Conservation (phyloP, 2,329 filamentous ascomycete genomes). For the Aureobasidium sp. region DNA sequence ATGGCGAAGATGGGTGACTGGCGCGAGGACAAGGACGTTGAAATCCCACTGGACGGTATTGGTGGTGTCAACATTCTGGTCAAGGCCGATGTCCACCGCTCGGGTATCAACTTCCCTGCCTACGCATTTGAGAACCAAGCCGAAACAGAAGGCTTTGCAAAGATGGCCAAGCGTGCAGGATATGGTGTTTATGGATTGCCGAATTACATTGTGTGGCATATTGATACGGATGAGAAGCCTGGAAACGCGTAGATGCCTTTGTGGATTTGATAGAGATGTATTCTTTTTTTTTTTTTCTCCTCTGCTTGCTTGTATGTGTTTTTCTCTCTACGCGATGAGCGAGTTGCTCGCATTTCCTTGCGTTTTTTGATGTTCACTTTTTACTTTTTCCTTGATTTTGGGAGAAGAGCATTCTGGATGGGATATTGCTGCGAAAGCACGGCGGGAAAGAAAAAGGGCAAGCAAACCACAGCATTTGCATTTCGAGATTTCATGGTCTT, state of each 20-base stretch:
- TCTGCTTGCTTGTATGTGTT: not conserved
- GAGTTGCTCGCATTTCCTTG: too few species aligned
- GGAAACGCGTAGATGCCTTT: slow-evolving; percentile 53
- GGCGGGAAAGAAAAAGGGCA: too few species aligned
- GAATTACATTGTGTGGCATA: slow-evolving; percentile 98
- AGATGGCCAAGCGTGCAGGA: slow-evolving; percentile 95
- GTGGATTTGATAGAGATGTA: not conserved
- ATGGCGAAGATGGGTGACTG: slow-evolving; percentile 90
- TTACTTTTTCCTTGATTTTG: too few species aligned
- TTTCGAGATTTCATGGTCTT: too few species aligned
- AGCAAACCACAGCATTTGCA: too few species aligned
- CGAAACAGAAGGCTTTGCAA: slow-evolving; percentile 96
- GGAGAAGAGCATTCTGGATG: too few species aligned
- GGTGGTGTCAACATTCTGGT: slow-evolving; percentile 96
- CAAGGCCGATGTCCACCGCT: slow-evolving; percentile 94
- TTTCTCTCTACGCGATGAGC: not conserved
- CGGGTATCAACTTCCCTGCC: slow-evolving; percentile 96
- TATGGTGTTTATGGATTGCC: slow-evolving; percentile 88
- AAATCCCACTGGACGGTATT: slow-evolving; percentile 89
- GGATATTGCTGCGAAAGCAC: too few species aligned
- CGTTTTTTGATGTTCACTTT: too few species aligned
- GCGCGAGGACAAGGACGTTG: slow-evolving; percentile 83
- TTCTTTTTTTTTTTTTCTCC: not conserved
- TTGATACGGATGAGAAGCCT: slow-evolving; percentile 90
- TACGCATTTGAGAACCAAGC: slow-evolving; percentile 99